These are phyloP conservation scores for Septoria linicola DNA, from an alignment of 2,329 filamentous ascomycete genomes.

Conservation along the genomic window DNA sequence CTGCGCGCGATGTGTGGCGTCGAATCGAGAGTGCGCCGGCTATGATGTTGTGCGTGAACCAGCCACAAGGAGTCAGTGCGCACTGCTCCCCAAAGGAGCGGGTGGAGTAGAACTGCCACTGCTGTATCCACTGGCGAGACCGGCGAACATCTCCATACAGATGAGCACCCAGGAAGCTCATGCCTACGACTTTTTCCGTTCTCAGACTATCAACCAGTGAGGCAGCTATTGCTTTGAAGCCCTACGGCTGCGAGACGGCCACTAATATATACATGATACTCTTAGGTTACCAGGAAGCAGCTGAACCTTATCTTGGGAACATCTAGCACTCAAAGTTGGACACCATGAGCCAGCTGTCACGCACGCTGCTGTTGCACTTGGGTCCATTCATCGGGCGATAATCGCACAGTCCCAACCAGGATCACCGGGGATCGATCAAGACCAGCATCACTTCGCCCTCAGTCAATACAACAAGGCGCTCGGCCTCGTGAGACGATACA, in stretches of 20 bases:
- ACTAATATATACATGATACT: no score
- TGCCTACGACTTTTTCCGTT: conserved; percentile 26
- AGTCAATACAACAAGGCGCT: conserved; percentile 23
- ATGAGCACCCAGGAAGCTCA: conserved; percentile 18
- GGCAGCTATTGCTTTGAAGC: no score
- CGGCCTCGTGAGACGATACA: conserved; percentile 17
- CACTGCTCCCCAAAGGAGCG: conserved; percentile 15
- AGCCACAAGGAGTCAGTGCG: conserved; percentile 7
- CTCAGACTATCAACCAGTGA: conserved; percentile 19
- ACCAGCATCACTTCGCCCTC: conserved; percentile 20
- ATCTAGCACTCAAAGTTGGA: conserved; percentile 19
- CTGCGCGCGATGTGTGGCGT: conserved; percentile 18
- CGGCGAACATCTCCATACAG: conserved; percentile 1
- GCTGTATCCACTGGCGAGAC: conserved; percentile 17
- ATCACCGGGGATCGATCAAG: conserved; percentile 10
- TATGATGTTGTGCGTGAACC: conserved; percentile 17
- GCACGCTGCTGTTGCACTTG: conserved; percentile 21
- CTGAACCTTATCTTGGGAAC: conserved; percentile 23
- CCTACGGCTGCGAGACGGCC: no score
- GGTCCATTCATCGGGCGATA: conserved; percentile 20
- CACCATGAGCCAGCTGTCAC: conserved; percentile 22
- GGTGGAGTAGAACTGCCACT: conserved; percentile 1
- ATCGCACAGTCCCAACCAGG: neutral
- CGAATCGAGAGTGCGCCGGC: conserved; percentile 19
- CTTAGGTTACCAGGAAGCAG: conserved; percentile 21